Evolutionary conservation across 768 basidiomycete genomes (phyloP).

Genomic region (Termitomyces sp.): DNA sequence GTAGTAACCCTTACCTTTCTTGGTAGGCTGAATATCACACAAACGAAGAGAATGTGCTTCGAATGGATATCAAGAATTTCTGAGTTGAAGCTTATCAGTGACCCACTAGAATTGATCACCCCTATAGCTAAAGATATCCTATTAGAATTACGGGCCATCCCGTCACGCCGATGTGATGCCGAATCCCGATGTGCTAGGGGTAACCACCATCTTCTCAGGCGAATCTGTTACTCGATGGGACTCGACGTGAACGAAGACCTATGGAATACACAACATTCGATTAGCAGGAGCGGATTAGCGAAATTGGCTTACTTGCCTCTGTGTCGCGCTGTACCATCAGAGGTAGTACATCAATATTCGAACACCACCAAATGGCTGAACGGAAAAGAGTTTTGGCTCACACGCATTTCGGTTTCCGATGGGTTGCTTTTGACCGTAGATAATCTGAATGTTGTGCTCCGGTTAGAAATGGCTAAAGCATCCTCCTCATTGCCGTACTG

Average conservation of each 20-base stretch:
- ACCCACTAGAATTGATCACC: neutral
- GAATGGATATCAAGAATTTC: neutral
- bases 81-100: neutral
- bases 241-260: constrained; percentile 21
- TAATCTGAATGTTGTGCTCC: neutral
- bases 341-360: neutral
- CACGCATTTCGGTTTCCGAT: neutral
- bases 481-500: constrained; percentile 10
- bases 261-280: neutral
- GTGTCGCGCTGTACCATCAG: neutral
- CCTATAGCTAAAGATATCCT: neutral
- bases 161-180: neutral
- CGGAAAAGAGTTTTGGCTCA: neutral
- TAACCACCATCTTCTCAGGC: neutral
- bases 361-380: neutral
- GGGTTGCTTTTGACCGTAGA: neutral
- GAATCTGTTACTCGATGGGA: constrained; percentile 10
- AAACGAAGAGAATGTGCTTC: neutral
- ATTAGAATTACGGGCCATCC: neutral
- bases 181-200: too few relatives aligned
- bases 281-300: too few relatives aligned
- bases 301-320: neutral
- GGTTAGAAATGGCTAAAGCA: neutral
- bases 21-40: too few relatives aligned
- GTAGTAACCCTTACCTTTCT: too few relatives aligned